Conservation (phyloP, 768 basidiomycete genomes). For the Amyloporia xantha region DNA sequence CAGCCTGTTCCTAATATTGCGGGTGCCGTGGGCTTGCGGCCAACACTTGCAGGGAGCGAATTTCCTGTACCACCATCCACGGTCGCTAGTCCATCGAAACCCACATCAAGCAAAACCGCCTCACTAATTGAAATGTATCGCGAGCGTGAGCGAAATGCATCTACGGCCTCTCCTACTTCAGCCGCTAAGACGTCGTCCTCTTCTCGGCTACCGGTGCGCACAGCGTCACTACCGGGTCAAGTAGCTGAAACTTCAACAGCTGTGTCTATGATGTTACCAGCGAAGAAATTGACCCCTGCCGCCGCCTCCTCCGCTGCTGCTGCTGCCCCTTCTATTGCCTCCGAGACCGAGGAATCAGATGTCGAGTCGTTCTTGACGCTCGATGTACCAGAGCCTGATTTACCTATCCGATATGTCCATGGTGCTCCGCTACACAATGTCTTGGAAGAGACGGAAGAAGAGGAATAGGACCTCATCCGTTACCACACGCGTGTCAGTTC, state of each 20-base stretch:
- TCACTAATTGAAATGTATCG: slow-evolving; percentile 84
- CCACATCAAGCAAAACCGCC: slow-evolving; percentile 54
- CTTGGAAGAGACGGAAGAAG: slow-evolving; percentile 57
- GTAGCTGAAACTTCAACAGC: slow-evolving; percentile 1
- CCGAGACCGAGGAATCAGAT: slow-evolving; percentile 3
- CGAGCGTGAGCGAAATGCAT: slow-evolving; percentile 48
- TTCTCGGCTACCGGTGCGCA: slow-evolving; percentile 32
- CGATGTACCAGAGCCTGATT: slow-evolving; percentile 6
- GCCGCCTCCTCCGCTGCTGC: neutral
- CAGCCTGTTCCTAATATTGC: neutral
- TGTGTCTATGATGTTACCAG: neutral
- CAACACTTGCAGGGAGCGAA: neutral
- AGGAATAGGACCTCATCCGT: slow-evolving; percentile 1
- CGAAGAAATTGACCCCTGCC: neutral
- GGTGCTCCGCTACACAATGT: slow-evolving; percentile 86
- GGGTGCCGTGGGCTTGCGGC: neutral
- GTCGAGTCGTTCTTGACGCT: neutral
- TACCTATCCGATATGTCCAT: slow-evolving; percentile 57
- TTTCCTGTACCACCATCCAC: neutral
- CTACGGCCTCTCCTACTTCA: neutral
- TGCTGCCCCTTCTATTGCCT: neutral
- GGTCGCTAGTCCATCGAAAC: slow-evolving; percentile 10
- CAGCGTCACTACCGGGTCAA: slow-evolving; percentile 15
- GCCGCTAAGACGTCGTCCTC: slow-evolving; percentile 13
- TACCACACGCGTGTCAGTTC: neutral